These are phyloP conservation scores for Endothia cerciana DNA, from an alignment of 2,329 filamentous ascomycete genomes.

Conservation along the genomic window DNA sequence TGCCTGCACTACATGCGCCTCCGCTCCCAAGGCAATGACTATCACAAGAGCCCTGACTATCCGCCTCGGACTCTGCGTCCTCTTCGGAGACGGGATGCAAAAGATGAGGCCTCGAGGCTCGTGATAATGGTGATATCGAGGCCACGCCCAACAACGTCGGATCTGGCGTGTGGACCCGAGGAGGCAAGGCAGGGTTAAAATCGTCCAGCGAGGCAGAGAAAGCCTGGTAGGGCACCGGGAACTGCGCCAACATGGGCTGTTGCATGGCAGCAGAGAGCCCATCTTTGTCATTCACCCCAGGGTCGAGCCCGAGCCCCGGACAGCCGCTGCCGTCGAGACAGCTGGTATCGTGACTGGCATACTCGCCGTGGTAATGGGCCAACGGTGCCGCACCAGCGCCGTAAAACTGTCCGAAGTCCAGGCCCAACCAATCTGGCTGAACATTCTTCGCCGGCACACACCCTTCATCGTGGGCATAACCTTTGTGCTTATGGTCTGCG, in stretches of 20 bases:
- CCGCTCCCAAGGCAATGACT: constrained; percentile 24
- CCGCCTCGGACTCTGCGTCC: constrained; percentile 18
- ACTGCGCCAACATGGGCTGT: not conserved
- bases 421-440: constrained; percentile 10
- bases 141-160: not conserved
- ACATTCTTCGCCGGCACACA: constrained; percentile 11
- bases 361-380: constrained; percentile 14
- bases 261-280: not conserved
- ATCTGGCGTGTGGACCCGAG: constrained; percentile 4
- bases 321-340: constrained; percentile 28
- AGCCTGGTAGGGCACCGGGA: not conserved
- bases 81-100: constrained; percentile 8
- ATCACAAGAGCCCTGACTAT: constrained; percentile 23
- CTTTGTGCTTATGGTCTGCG: constrained; percentile 4
- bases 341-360: constrained; percentile 27
- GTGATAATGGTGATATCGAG: constrained; percentile 3
- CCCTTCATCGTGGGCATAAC: constrained; percentile 12
- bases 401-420: constrained; percentile 9
- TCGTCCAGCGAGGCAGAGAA: constrained; percentile 23
- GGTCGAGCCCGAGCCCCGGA: constrained; percentile 25
- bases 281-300: constrained; percentile 8
- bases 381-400: constrained; percentile 1
- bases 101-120: not conserved
- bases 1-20: constrained; percentile 27
- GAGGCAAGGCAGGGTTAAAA: constrained; percentile 17